Conservation (phyloP, 2,329 filamentous ascomycete genomes). For the Pseudogymnoascus sp. region DNA sequence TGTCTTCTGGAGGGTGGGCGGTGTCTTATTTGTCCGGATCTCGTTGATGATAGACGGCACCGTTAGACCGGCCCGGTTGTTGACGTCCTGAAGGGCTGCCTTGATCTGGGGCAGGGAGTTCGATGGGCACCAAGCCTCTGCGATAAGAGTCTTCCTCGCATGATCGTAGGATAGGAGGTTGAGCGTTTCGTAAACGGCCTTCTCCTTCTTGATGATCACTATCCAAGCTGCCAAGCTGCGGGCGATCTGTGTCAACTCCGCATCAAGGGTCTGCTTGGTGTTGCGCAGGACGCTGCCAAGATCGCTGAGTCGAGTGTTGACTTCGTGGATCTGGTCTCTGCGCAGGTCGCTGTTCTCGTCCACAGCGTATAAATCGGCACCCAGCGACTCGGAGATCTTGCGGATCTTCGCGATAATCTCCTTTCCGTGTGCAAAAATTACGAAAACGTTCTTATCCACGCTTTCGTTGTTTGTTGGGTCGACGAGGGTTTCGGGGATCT, state of each 20-base stretch:
- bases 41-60: slow-evolving; percentile 98
- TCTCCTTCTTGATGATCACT: slow-evolving; percentile 96
- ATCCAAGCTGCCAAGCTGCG: slow-evolving; percentile 93
- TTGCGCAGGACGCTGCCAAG: slow-evolving; percentile 88
- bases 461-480: slow-evolving; percentile 90
- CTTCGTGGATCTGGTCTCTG: slow-evolving; percentile 92
- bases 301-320: slow-evolving; percentile 87
- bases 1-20: slow-evolving; percentile 93
- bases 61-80: slow-evolving; percentile 89
- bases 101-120: slow-evolving; percentile 85
- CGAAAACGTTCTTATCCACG: slow-evolving; percentile 95
- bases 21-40: slow-evolving; percentile 93
- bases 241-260: slow-evolving; percentile 87
- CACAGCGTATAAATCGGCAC: slow-evolving; percentile 90
- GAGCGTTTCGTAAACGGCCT: slow-evolving; percentile 90
- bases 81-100: slow-evolving; percentile 91
- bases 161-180: slow-evolving; percentile 97
- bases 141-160: slow-evolving; percentile 90
- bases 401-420: slow-evolving; percentile 98
- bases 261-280: slow-evolving; percentile 88
- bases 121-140: slow-evolving; percentile 94
- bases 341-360: slow-evolving; percentile 96
- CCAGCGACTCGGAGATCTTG: slow-evolving; percentile 96
- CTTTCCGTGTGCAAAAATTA: slow-evolving; percentile 98
- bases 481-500: slow-evolving; percentile 88